A percentile compares a stretch with the other conserved stretches of the same genome.
Evolutionary conservation across 164 flowering plant genomes (phyloP).

Genomic region (Nymphaea thermarum): DNA sequence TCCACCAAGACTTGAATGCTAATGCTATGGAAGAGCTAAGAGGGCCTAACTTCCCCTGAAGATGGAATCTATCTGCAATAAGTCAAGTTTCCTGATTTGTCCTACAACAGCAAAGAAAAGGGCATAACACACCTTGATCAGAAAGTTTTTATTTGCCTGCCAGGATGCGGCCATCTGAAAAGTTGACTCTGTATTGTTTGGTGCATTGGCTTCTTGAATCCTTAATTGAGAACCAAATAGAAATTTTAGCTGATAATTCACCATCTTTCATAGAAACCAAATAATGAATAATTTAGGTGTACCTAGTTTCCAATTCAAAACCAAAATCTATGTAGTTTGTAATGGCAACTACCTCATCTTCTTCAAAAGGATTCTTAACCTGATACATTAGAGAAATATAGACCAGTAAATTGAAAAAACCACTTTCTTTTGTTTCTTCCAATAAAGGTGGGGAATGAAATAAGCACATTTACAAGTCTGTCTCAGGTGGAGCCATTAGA

Average conservation of each 20-base stretch:
- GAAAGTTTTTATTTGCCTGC: slow-evolving; percentile 95
- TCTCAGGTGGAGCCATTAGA: too few relatives aligned
- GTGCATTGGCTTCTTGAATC: slow-evolving; percentile 39
- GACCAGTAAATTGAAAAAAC: too few relatives aligned
- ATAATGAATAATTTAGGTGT: slow-evolving; percentile 5
- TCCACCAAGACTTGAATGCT: slow-evolving; percentile 99
- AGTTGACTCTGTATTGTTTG: slow-evolving; percentile 36
- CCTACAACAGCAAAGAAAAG: not conserved
- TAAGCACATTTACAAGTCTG: too few relatives aligned
- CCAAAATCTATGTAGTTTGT: slow-evolving; percentile 95
- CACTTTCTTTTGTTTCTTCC: too few relatives aligned
- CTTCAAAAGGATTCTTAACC: slow-evolving; percentile 93
- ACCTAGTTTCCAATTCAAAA: slow-evolving; percentile 84
- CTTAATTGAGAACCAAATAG: slow-evolving; percentile 10
- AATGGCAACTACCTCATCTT: slow-evolving; percentile 69
- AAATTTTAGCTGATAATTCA: not conserved
- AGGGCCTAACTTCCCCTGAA: slow-evolving; percentile 82
- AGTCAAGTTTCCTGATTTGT: too few relatives aligned
- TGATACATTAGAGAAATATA: slow-evolving; percentile 11
- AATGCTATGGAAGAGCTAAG: slow-evolving; percentile 60
- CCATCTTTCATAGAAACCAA: not conserved
- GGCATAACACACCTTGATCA: slow-evolving; percentile 50
- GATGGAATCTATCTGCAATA: too few relatives aligned
- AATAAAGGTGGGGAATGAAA: too few relatives aligned
- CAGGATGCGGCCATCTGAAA: slow-evolving; percentile 89